phyloP scores from a whole-genome alignment of 2,329 filamentous ascomycete species.

The Esteya vermicola region DNA sequence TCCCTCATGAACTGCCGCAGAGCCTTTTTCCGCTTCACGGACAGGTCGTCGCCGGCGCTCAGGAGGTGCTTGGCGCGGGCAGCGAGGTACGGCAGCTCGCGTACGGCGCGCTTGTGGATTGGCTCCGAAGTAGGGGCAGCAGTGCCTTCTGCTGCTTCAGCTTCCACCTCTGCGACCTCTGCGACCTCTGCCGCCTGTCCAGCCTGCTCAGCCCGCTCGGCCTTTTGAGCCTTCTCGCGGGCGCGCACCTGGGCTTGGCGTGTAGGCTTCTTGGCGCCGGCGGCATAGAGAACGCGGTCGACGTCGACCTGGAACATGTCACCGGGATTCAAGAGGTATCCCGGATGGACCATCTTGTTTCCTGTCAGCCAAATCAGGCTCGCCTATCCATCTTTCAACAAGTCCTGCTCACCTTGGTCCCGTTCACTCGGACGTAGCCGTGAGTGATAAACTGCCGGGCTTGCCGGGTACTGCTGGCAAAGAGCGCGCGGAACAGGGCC shows the following conservation, averaged over 20 bases:
- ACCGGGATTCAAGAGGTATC: constrained; percentile 89
- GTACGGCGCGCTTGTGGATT: constrained; percentile 8
- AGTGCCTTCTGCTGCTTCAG: constrained; percentile 10
- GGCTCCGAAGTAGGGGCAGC: background rate
- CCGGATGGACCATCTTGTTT: constrained; percentile 78
- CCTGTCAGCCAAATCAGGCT: too few relatives aligned
- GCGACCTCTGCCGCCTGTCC: constrained; percentile 19
- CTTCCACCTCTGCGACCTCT: constrained; percentile 12
- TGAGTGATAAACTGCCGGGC: constrained; percentile 91
- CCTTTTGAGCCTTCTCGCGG: constrained; percentile 13
- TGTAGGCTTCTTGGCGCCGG: constrained; percentile 54
- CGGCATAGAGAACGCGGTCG: constrained; percentile 77
- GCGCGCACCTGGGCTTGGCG: constrained; percentile 7
- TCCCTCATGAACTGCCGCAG: constrained; percentile 58
- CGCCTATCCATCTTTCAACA: too few relatives aligned
- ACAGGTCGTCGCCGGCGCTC: constrained; percentile 25
- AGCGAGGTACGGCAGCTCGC: constrained; percentile 23
- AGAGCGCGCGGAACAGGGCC: constrained; percentile 86
- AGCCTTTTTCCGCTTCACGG: constrained; percentile 60
- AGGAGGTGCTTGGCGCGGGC: constrained; percentile 23
- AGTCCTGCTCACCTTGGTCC: constrained; percentile 75
- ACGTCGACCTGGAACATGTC: constrained; percentile 96
- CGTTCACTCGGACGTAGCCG: constrained; percentile 88
- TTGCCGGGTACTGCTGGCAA: constrained; percentile 85
- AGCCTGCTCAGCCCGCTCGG: constrained; percentile 10